Evolutionary conservation across 1,139 yeast species (phyloP), one percentile per base, ranked within the genome.

Genomic region (Nakaseomyces sp.): DNA sequence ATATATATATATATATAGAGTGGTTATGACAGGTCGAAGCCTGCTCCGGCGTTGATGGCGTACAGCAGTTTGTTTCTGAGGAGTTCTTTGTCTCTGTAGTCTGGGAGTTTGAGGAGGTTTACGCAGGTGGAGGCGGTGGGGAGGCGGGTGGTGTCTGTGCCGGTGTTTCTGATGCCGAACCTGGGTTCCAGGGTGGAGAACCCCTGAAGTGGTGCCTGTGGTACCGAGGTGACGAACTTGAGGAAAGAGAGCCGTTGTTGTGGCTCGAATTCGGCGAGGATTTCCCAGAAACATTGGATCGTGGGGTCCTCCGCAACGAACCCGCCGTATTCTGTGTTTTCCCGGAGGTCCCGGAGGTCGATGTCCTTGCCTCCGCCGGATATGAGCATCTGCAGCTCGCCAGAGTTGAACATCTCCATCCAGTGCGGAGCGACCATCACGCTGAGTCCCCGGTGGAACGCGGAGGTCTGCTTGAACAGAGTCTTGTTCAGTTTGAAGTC

Each of bases 71-170:
- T 89, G 43, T 72, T 65, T 46, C 73, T 71, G 41, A 91, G 65
- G 3, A 73, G 42, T 39, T 69, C 64, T 58, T 80, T 84, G 55
- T 82, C 69, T 50, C 68, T 66, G 61, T 91, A 91, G 58, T 86
- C 83, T 0, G 98, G 98, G 36, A 93, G 64, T 57, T 84, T 88
- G 48, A 91, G 68, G 47, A 91, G 64, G 59, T 91, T 93, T 22
- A 88, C 87, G 69, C 98, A 91, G 0, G 99, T 91, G 0, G 95
- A 79, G 0, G 97, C 85, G 0, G 96, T 87, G 0, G 98, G 98
- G 37, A 91, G 68, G 36, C 95, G 68, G 6, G 72, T 71, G 2
- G 59, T 55, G 25, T 71, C 69, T 8, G 52, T 43, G 0, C 95
- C 95, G 1, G 82, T 74, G 54, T 79, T 79, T 41, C 87, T 65